These are phyloP conservation scores for Yamadazyma akitaensis DNA, from an alignment of 805 yeast genomes.

Conservation along the genomic window DNA sequence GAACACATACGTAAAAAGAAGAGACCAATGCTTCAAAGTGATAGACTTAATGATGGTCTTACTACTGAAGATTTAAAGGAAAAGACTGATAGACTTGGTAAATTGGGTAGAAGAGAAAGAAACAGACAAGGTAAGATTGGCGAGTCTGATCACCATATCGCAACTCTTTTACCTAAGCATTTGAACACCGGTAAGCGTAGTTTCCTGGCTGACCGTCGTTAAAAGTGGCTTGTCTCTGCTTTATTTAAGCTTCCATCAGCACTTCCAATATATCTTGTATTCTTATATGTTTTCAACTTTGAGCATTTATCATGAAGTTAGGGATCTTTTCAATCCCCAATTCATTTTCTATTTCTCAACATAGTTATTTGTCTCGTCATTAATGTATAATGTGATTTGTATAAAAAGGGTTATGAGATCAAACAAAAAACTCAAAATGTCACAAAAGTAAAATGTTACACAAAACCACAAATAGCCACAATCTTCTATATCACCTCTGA, in stretches of 20 bases:
- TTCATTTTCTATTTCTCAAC: no score
- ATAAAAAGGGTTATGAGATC: background rate
- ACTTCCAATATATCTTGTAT: background rate
- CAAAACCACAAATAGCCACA: conserved; percentile 5
- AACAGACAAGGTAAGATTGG: conserved; percentile 90
- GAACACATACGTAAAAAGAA: conserved; percentile 41
- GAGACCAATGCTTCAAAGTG: conserved; percentile 59
- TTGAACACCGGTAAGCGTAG: conserved; percentile 96
- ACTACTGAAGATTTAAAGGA: conserved; percentile 74
- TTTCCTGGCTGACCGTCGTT: conserved; percentile 31
- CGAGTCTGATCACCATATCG: conserved; percentile 90
- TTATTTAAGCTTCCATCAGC: background rate
- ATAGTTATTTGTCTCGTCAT: background rate
- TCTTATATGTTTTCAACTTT: background rate
- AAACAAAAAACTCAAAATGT: background rate
- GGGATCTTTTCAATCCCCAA: no score
- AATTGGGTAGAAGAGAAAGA: conserved; percentile 89
- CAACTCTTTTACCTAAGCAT: conserved; percentile 88
- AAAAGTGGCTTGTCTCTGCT: background rate
- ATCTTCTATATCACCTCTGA: background rate
- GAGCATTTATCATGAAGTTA: no score
- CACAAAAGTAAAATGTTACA: background rate
- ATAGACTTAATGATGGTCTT: conserved; percentile 84
- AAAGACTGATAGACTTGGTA: conserved; percentile 83
- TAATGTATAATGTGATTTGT: conserved; percentile 1